Evolutionary conservation across 2,329 filamentous ascomycete genomes (phyloP), one percentile per base, ranked within the genome.

Genomic region (Aspergillus sojae): DNA sequence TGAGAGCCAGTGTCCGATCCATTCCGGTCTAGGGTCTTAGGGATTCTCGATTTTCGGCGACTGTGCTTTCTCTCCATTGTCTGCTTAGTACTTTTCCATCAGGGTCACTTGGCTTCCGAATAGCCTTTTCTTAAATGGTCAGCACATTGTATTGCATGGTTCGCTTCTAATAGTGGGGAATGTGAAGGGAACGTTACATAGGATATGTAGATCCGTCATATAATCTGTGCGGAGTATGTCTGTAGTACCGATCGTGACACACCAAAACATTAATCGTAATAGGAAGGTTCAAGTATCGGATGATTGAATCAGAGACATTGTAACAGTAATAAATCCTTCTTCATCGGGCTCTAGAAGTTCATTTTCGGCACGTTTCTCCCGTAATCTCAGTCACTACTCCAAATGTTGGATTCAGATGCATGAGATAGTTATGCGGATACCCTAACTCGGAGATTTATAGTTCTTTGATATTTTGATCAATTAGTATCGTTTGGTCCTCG

Each of bases 41-140:
- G 52, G 21, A 43, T 16, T 57, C 64, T 66, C 23, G 41, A 58
- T 50, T 64, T 65, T 60, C 62, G 59, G 39, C 63, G 65, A 64
- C 70, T 72, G 30, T 62, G 60, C 54, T 66, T 56, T 52, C 62
- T 55, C 58, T 70, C 65, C 68, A 72, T 70, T 39, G 26, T 65
- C 34, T 28, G 43, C 41, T 50, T n/a, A 16, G 14, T 30, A 50
- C 5, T 30, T 30, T 30, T 26, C 5, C 16, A 30, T 19, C 14
- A 30, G 26, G 26, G 26, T 30, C 46, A n/a, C 46, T 50, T 26
- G 26, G 26, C 46, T 50, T 50, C 12, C 16, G 23, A 48, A 26
- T 28, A 30, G 43, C n/a, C 0, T 58, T 30, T 5, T 43, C 6
- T 14, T 50, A 30, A 50, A 50, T 32, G 46, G 46, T 50, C 12